Conservation (phyloP, 1,139 yeast species). For the Diutina mesorugosa region DNA sequence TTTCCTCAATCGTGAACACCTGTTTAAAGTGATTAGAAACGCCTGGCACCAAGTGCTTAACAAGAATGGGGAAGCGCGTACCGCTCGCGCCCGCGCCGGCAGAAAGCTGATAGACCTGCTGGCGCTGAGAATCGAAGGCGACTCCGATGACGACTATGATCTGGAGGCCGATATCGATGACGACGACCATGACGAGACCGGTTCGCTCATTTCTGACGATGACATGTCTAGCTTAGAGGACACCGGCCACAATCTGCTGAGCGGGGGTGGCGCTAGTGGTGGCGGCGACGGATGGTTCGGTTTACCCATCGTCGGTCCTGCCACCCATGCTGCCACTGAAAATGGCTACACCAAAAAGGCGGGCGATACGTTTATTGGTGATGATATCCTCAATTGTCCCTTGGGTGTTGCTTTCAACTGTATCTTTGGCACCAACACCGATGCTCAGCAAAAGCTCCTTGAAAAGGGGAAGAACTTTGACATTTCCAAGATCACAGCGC, state of each 20-base stretch:
- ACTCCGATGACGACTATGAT: not conserved
- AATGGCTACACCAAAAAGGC: constrained; percentile 35
- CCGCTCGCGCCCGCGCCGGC: constrained; percentile 1
- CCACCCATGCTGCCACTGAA: constrained; percentile 23
- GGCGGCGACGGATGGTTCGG: not conserved
- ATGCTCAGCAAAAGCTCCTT: constrained; percentile 40
- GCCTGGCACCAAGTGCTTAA: constrained; percentile 42
- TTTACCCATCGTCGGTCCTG: constrained; percentile 15
- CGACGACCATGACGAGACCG: not conserved
- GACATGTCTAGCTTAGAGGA: not conserved
- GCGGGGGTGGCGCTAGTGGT: not conserved
- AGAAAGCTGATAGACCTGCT: not conserved
- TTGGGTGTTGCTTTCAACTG: constrained; percentile 62
- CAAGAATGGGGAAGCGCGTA: constrained; percentile 1
- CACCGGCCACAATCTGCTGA: not conserved
- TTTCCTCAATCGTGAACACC: constrained; percentile 52
- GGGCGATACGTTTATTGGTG: constrained; percentile 50
- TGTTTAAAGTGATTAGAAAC: constrained; percentile 46
- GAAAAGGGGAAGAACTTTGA: constrained; percentile 65
- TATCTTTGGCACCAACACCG: constrained; percentile 62
- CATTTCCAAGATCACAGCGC: constrained; percentile 34
- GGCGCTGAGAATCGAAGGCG: not conserved
- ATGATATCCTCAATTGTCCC: constrained; percentile 60
- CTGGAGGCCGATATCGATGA: not conserved
- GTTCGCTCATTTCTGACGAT: not conserved